Conservation (phyloP, 805 yeast species). For the Saturnispora sekii region DNA sequence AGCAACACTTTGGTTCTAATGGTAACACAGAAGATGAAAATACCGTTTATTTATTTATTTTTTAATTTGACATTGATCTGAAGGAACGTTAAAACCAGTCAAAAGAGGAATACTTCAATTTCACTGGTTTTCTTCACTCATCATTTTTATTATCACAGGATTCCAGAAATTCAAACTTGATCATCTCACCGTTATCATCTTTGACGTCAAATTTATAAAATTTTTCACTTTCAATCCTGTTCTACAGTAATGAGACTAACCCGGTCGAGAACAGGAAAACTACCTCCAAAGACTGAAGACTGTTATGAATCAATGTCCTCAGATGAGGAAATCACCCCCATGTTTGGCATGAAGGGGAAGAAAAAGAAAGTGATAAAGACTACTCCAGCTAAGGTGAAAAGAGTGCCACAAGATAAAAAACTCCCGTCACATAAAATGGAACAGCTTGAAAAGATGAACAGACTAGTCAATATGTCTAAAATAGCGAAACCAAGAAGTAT, state of each 20-base stretch:
- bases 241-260: slow-evolving; percentile 1
- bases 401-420: slow-evolving; percentile 4
- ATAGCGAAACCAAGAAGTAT: slow-evolving; percentile 15
- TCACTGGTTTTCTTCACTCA: too few species aligned
- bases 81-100: background rate
- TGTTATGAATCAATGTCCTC: background rate
- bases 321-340: slow-evolving; percentile 2
- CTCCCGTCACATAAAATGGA: slow-evolving; percentile 13
- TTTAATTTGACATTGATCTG: background rate
- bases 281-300: background rate
- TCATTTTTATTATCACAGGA: too few species aligned
- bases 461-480: slow-evolving; percentile 13
- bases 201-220: background rate
- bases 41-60: background rate
- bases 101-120: too few species aligned
- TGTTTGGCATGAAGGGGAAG: background rate
- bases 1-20: too few species aligned
- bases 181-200: too few species aligned
- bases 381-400: too few species aligned
- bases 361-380: background rate
- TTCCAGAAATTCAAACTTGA: too few species aligned
- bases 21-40: background rate
- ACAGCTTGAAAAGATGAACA: slow-evolving; percentile 11
- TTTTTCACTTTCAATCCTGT: background rate
- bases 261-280: slow-evolving; percentile 1